phyloP scores from a whole-genome alignment of 176 grass and related monocot species.

The Poa annua region DNA sequence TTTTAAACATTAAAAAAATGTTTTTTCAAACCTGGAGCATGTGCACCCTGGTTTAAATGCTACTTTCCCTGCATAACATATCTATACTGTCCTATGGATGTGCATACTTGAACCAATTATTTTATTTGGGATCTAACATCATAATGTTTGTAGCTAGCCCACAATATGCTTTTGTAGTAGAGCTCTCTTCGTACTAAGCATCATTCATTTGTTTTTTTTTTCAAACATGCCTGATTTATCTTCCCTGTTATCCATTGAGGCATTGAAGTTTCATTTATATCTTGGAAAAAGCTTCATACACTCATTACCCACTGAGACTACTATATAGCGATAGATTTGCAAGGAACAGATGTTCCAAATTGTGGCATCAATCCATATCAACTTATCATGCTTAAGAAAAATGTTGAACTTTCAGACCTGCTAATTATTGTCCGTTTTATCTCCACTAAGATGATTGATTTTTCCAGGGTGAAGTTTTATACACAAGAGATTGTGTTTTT shows the following conservation, averaged over 20 bases:
- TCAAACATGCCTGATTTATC: slow-evolving; percentile 15
- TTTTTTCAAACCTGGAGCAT: too few species aligned
- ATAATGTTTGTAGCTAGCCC: slow-evolving; percentile 6
- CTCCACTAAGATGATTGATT: slow-evolving; percentile 35
- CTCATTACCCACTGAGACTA: slow-evolving; percentile 24
- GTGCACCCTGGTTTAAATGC: too few species aligned
- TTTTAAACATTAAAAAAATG: too few species aligned
- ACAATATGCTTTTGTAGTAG: neutral
- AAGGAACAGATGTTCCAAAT: slow-evolving; percentile 16
- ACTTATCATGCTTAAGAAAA: slow-evolving; percentile 23
- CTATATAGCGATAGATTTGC: slow-evolving; percentile 4
- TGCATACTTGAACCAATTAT: neutral
- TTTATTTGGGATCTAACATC: neutral
- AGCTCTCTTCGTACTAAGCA: neutral
- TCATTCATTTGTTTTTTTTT: slow-evolving; percentile 20
- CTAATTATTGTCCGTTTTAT: slow-evolving; percentile 29
- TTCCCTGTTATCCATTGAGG: slow-evolving; percentile 5
- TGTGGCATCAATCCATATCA: slow-evolving; percentile 1
- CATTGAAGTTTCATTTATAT: slow-evolving; percentile 17
- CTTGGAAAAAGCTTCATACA: slow-evolving; percentile 22
- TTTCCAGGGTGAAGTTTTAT: slow-evolving; percentile 86
- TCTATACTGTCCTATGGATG: slow-evolving; percentile 14
- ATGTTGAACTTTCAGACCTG: slow-evolving; percentile 13
- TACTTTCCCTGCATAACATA: neutral
- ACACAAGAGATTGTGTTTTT: slow-evolving; percentile 98